Base-by-base conservation (phyloP, 441 rosid genomes). In the Erysimum pusillum region DNA sequence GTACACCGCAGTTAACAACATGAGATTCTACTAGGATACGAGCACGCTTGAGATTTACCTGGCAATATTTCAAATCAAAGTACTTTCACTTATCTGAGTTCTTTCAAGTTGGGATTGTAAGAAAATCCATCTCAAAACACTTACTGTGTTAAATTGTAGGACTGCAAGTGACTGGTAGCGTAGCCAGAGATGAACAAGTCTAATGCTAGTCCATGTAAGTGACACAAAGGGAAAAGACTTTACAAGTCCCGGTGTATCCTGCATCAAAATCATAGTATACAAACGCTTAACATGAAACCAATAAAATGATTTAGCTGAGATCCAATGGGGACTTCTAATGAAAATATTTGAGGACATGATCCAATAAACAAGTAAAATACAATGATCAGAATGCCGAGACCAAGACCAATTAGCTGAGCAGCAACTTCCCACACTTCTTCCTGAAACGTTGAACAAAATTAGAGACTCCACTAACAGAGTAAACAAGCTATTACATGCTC, bases 381-480 rank as follows among this genome's bases (percentile, higher is more conserved):
- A 89, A 95, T 88, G 80, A 95, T 80, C 76, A 92, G 68, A 78
- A 95, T 89, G 74, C 99, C 99, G 54, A 92, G 69, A 53, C 82
- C 90, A 79, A 95, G 98, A 73, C 99, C 98, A 76, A 92, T 82
- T 84, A 92, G 79, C 83, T 95, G 96, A 75, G 98, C 99, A 79
- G 85, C 88, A 81, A 95, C 99, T 90, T 92, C 99, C 99, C 99
- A 95, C 74, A 95, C 97, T 85, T 95, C 98, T 81, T 95, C 99
- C 99, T 92, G 88, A 82, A 61, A 83, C 59, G 63, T 76, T 79
- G 53, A 51, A 67, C 41, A 65, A 64, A 46, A 73, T 54, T 20
- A 69, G 41, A 67, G 71, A 14, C 73, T 49, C n/a, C 3, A 38
- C 18, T 41, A 60, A 67, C 4, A 66, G 42, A 78, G 75, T 12